phyloP scores from a whole-genome alignment of 2,329 filamentous ascomycete species.

The Xylariaceae sp. region DNA sequence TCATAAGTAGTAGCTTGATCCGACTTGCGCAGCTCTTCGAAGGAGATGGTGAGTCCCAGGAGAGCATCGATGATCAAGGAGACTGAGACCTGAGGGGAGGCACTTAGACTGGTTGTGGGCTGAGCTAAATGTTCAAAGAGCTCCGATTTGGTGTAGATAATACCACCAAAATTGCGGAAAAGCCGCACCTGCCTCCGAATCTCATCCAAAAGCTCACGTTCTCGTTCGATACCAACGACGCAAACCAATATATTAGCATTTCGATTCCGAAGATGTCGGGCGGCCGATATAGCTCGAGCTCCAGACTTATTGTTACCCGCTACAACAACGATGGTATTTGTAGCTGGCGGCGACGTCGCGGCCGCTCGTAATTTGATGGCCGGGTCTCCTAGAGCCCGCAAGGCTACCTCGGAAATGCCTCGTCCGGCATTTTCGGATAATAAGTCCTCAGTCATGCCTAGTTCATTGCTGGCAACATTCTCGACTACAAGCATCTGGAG shows the following conservation, averaged over 20 bases:
- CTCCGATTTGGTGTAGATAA: conserved; percentile 67
- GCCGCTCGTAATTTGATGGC: conserved; percentile 62
- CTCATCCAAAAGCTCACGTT: conserved; percentile 80
- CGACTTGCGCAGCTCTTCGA: conserved; percentile 83
- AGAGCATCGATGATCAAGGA: conserved; percentile 74
- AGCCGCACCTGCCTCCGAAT: conserved; percentile 82
- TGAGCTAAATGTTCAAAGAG: conserved; percentile 67
- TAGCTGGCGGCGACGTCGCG: conserved; percentile 39
- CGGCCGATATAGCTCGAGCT: conserved; percentile 82
- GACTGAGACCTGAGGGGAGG: conserved; percentile 38
- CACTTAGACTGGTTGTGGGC: conserved; percentile 44
- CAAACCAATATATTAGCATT: conserved; percentile 82
- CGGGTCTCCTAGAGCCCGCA: conserved; percentile 70
- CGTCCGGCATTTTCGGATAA: conserved; percentile 91
- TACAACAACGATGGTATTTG: conserved; percentile 70
- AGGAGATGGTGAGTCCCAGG: conserved; percentile 83
- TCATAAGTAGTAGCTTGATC: conserved; percentile 87
- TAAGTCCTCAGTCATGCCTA: conserved; percentile 86
- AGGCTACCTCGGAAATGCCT: conserved; percentile 83
- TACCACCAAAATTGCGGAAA: conserved; percentile 82
- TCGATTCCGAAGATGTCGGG: conserved; percentile 84
- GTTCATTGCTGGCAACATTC: conserved; percentile 85
- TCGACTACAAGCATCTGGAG: conserved; percentile 92
- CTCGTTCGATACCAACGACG: conserved; percentile 83
- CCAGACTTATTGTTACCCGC: conserved; percentile 95